Percentiles rank a stretch among this genome's conserved stretches.
Conservation (phyloP, 768 basidiomycete species). For the Boletales sp. region DNA sequence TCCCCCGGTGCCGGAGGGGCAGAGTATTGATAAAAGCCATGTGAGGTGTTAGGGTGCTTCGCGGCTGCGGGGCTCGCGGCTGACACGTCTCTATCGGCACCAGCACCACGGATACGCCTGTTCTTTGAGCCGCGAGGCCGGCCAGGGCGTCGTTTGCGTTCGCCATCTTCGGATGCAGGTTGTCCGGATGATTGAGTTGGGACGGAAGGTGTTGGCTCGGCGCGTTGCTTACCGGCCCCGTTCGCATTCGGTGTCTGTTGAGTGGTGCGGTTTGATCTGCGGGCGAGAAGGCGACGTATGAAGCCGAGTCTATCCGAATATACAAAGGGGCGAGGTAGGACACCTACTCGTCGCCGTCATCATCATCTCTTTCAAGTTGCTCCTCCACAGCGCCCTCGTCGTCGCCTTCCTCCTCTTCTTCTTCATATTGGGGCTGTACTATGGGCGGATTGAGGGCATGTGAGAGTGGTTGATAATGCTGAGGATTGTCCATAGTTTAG, state of each 20-base stretch:
- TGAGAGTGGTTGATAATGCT: conserved; percentile 78
- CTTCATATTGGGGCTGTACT: conserved; percentile 38
- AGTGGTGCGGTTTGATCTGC: conserved; percentile 22
- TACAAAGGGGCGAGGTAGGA: conserved; percentile 8
- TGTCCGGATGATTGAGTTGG: conserved; percentile 20
- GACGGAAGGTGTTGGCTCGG: conserved; percentile 25
- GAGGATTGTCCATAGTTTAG: conserved; percentile 57
- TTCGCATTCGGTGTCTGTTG: conserved; percentile 13
- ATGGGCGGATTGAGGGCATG: conserved; percentile 66
- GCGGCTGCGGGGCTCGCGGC: conserved; percentile 13
- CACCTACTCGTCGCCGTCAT: conserved; percentile 35
- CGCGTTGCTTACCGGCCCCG: conserved; percentile 19
- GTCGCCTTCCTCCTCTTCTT: conserved; percentile 62
- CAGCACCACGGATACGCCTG: conserved; percentile 44
- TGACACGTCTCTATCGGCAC: conserved; percentile 23
- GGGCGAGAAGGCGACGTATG: conserved; percentile 5
- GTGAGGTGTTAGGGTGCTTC: conserved; percentile 32
- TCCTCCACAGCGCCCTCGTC: conserved; percentile 73
- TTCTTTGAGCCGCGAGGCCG: conserved; percentile 80
- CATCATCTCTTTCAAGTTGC: conserved; percentile 52
- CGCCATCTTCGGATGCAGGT: conserved; percentile 29
- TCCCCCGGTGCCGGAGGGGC: conserved; percentile 41
- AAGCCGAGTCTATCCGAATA: conserved; percentile 2
- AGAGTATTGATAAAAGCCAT: conserved; percentile 44
- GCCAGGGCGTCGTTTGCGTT: conserved; percentile 70